Conservation (phyloP, 768 basidiomycete species). For the Leccinum fibrillosum region DNA sequence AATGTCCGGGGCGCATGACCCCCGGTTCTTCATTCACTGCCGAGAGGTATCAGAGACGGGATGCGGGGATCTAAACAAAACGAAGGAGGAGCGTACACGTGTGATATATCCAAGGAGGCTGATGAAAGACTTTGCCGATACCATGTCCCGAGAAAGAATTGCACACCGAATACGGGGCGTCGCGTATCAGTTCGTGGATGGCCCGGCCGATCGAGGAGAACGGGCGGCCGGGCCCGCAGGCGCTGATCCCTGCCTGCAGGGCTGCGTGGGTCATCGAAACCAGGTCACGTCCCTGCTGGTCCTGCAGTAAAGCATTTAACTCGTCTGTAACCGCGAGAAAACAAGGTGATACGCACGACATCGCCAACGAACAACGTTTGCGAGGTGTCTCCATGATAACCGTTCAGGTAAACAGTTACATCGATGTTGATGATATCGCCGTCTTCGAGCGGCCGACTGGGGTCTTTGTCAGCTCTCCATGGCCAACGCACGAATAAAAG, state of each 20-base stretch:
- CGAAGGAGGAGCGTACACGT: conserved; percentile 43
- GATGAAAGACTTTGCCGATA: conserved; percentile 79
- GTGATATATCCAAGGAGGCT: conserved; percentile 81
- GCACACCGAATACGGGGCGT: conserved; percentile 54
- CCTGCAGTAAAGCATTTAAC: conserved; percentile 40
- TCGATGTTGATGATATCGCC: conserved; percentile 91
- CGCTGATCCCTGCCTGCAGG: conserved; percentile 63
- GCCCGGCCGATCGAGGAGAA: conserved; percentile 70
- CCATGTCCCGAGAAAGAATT: conserved; percentile 82
- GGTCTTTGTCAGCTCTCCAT: conserved; percentile 2
- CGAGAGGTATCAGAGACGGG: not conserved
- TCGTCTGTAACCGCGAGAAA: not conserved
- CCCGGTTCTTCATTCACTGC: conserved; percentile 85
- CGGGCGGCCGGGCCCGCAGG: conserved; percentile 68
- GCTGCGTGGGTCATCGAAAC: conserved; percentile 61
- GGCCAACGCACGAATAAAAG: not conserved
- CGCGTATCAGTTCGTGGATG: conserved; percentile 52
- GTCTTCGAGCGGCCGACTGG: conserved; percentile 72
- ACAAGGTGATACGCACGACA: conserved; percentile 47
- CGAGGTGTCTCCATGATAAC: conserved; percentile 90
- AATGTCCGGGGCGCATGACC: conserved; percentile 78
- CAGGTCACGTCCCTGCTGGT: conserved; percentile 64
- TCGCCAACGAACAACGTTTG: conserved; percentile 77
- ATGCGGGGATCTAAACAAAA: not conserved
- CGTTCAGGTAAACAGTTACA: conserved; percentile 77